Conservation (phyloP, 2,329 filamentous ascomycete genomes). For the Exophiala viscosa region DNA sequence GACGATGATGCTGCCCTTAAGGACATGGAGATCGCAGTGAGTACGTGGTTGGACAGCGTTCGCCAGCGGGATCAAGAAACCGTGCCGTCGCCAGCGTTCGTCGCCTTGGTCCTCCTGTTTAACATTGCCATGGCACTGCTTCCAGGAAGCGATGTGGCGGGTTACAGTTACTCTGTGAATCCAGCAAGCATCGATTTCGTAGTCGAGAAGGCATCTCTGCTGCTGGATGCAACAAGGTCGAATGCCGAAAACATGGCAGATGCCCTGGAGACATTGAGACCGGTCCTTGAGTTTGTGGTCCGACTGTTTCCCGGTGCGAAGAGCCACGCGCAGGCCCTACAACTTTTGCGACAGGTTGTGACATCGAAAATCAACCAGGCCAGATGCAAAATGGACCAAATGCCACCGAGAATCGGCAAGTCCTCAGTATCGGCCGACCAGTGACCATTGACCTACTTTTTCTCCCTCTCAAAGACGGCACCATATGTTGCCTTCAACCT, state of each 20-base stretch:
- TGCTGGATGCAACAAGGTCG: background rate
- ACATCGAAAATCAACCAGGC: no score
- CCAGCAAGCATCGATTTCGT: slow-evolving; percentile 5
- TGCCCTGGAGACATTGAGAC: background rate
- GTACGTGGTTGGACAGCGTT: slow-evolving; percentile 1
- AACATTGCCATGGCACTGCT: slow-evolving; percentile 10
- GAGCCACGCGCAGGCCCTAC: background rate
- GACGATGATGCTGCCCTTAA: background rate
- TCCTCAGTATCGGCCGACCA: background rate
- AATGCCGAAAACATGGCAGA: background rate
- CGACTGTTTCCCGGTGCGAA: slow-evolving; percentile 1
- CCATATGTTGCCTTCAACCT: slow-evolving; percentile 58
- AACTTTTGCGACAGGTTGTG: no score
- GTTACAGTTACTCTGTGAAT: slow-evolving; percentile 9
- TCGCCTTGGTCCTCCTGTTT: slow-evolving; percentile 3
- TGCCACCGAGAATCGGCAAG: no score
- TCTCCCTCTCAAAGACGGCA: slow-evolving; percentile 22
- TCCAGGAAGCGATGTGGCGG: slow-evolving; percentile 2
- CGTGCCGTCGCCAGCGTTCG: background rate
- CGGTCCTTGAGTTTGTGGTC: slow-evolving; percentile 1
- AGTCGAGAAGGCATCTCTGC: background rate
- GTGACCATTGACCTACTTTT: background rate
- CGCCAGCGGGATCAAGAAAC: slow-evolving; percentile 5
- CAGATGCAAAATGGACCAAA: no score
- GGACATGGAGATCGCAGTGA: background rate